A percentile compares a stretch with the other conserved stretches of the same genome.
These are phyloP conservation scores for Cenchrus americanus DNA, from an alignment of 176 grass and related monocot species.

Conservation along the genomic window DNA sequence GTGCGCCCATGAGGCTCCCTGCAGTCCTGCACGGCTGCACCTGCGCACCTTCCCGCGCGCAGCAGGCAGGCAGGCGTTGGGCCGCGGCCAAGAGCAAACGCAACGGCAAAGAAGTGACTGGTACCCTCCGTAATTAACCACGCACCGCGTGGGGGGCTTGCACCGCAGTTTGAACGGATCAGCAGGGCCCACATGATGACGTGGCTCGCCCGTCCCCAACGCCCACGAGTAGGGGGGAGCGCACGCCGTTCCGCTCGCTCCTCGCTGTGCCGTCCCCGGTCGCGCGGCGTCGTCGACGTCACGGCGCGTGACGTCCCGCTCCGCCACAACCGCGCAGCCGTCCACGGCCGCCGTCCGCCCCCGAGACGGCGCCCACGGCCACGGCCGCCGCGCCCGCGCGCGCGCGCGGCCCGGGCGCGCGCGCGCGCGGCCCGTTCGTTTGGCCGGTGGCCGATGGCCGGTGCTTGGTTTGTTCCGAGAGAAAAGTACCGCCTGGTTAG, in stretches of 20 bases:
- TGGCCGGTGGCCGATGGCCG: no score
- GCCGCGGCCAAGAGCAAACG: no score
- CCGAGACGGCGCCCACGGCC: slow-evolving; percentile 12
- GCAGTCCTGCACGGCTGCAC: no score
- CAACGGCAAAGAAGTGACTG: slow-evolving; percentile 1
- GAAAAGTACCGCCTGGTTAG: no score
- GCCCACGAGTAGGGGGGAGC: no score
- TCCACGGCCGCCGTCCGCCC: not conserved
- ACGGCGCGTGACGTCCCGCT: not conserved
- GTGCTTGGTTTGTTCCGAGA: no score
- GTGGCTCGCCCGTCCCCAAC: not conserved
- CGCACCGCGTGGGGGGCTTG: not conserved
- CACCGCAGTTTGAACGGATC: not conserved
- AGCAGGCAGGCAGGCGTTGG: not conserved
- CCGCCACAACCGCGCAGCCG: slow-evolving; percentile 38
- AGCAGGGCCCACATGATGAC: not conserved
- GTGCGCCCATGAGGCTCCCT: not conserved
- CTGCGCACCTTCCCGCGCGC: not conserved
- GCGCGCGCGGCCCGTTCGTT: no score
- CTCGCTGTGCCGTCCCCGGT: not conserved
- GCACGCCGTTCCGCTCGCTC: not conserved
- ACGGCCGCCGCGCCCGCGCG: not conserved
- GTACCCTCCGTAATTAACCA: slow-evolving; percentile 11
- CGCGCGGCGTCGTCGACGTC: not conserved
- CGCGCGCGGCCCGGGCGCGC: no score